Conservation (phyloP, 148 eudicot genomes). For the Vaccinium myrtillus region DNA sequence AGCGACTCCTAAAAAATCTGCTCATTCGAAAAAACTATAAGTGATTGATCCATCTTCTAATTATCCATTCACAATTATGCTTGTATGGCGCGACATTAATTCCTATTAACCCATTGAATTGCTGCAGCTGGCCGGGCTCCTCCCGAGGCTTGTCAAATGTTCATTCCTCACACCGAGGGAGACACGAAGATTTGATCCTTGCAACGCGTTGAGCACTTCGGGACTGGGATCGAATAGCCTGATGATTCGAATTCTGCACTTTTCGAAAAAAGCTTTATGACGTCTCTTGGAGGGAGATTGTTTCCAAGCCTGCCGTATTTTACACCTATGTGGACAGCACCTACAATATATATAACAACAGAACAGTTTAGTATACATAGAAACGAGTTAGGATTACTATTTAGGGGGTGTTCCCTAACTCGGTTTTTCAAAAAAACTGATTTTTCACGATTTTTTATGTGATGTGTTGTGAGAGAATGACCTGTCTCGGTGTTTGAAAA, state of each 20-base stretch:
- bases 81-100: not conserved
- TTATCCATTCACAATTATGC: too few relatives aligned
- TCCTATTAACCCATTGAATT: not conserved
- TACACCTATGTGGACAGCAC: not conserved
- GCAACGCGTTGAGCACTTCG: not conserved
- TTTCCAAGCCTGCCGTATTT: not conserved
- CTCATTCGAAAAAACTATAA: too few relatives aligned
- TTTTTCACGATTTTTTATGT: too few relatives aligned
- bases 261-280: not conserved
- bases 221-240: not conserved
- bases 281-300: conserved; percentile 5
- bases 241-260: not conserved
- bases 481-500: too few relatives aligned
- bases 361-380: not conserved
- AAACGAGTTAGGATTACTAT: too few relatives aligned
- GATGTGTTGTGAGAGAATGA: too few relatives aligned
- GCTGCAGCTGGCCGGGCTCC: not conserved
- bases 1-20: too few relatives aligned
- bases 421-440: too few relatives aligned
- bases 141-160: not conserved
- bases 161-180: not conserved
- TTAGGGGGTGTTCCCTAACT: too few relatives aligned
- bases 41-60: too few relatives aligned
- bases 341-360: not conserved
- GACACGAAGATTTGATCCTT: not conserved